Conservation (phyloP, 2,329 filamentous ascomycete species). For the Zasmidium citrigriseum region DNA sequence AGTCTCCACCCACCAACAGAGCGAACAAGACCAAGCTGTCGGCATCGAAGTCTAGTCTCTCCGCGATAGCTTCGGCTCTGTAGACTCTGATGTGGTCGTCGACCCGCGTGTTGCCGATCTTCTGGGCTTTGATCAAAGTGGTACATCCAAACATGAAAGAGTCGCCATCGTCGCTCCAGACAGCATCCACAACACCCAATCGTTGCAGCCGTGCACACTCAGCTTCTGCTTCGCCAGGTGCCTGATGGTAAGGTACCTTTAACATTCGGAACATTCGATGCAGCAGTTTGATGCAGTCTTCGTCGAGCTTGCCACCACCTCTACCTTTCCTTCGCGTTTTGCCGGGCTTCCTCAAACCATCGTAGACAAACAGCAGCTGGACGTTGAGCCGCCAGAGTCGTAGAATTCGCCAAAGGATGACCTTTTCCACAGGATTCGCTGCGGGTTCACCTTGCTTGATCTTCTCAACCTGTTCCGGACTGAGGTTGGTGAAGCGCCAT, state of each 20-base stretch:
- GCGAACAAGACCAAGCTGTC: conserved; percentile 44
- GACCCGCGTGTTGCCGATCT: conserved; percentile 40
- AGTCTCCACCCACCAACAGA: conserved; percentile 45
- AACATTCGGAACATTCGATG: conserved; percentile 42
- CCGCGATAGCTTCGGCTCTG: conserved; percentile 30
- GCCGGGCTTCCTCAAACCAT: conserved; percentile 48
- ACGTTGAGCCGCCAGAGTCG: conserved; percentile 53
- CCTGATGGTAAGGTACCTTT: conserved; percentile 45
- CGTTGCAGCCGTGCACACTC: conserved; percentile 50
- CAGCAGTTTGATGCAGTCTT: conserved; percentile 35
- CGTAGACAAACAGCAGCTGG: conserved; percentile 57
- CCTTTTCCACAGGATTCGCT: conserved; percentile 45
- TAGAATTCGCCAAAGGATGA: conserved; percentile 44
- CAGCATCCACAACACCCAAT: conserved; percentile 49
- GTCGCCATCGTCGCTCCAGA: conserved; percentile 52
- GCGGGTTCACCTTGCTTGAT: conserved; percentile 40
- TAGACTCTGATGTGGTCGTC: conserved; percentile 36
- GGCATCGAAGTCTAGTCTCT: conserved; percentile 34
- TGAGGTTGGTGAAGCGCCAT: conserved; percentile 48
- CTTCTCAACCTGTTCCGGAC: conserved; percentile 29
- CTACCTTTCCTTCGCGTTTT: conserved; percentile 19
- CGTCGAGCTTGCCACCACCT: conserved; percentile 36
- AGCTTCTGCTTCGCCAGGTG: conserved; percentile 49
- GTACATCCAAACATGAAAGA: conserved; percentile 51
- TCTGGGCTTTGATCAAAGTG: conserved; percentile 40